phyloP scores from a whole-genome alignment of 1,139 yeast genomes.

The Hemisphaericaspora xylofermentans region DNA sequence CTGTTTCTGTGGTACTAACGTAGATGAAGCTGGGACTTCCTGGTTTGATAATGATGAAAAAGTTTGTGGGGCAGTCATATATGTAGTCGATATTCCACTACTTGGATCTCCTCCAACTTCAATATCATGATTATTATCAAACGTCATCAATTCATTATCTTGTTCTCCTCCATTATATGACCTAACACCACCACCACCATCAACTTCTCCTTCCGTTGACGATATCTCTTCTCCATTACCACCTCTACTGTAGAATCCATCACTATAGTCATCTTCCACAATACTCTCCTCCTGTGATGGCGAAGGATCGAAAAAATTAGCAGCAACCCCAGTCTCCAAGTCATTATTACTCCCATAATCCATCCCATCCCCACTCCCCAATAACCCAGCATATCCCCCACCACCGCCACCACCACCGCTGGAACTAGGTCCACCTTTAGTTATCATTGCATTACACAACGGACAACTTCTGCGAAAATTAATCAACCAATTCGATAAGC shows the following conservation, averaged over 20 bases:
- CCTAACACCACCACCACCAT: too few relatives aligned
- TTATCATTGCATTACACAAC: conserved; percentile 36
- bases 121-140: neutral
- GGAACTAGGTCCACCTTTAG: conserved; percentile 12
- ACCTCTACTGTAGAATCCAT: neutral
- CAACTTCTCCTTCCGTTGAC: neutral
- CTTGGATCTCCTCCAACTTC: conserved; percentile 3
- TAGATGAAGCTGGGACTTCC: neutral
- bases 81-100: conserved; percentile 4
- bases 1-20: neutral
- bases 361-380: conserved; percentile 19
- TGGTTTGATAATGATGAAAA: neutral
- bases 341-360: conserved; percentile 23
- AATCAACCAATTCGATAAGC: conserved; percentile 48
- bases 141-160: neutral
- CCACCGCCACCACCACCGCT: neutral
- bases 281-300: conserved; percentile 11
- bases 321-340: conserved; percentile 16
- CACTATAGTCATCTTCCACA: conserved; percentile 2
- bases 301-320: conserved; percentile 9
- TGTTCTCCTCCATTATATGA: too few relatives aligned
- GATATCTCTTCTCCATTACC: neutral
- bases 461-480: conserved; percentile 48
- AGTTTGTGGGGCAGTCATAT: conserved; percentile 7
- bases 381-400: too few relatives aligned